phyloP scores from a whole-genome alignment of 2,329 filamentous ascomycete species.

The Botrytis pseudocinerea region DNA sequence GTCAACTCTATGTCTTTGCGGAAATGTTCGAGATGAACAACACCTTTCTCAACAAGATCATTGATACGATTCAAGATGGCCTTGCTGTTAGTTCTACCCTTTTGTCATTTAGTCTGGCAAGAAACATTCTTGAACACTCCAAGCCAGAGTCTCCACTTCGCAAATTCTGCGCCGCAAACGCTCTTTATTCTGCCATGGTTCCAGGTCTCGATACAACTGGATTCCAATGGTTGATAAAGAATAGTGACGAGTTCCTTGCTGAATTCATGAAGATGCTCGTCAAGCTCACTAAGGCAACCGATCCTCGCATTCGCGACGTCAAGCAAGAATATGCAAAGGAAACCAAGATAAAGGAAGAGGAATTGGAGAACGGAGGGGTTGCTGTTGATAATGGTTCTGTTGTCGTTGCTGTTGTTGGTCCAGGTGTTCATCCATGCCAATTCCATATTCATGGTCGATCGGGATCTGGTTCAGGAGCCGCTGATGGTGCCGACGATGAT shows the following conservation, averaged over 20 bases:
- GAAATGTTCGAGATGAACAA: conserved; percentile 25
- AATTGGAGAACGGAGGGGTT: not conserved
- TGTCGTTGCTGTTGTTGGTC: not conserved
- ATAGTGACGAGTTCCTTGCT: conserved; percentile 22
- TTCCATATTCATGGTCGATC: conserved; percentile 25
- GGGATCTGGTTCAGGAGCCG: not conserved
- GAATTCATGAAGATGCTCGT: conserved; percentile 29
- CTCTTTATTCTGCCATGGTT: conserved; percentile 23
- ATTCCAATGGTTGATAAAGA: conserved; percentile 9
- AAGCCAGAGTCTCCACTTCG: conserved; percentile 24
- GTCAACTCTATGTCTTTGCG: conserved; percentile 30
- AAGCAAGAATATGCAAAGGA: not conserved
- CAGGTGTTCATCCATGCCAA: conserved; percentile 27
- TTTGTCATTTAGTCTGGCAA: conserved; percentile 24
- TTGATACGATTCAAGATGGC: conserved; percentile 36
- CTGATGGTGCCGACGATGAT: not conserved
- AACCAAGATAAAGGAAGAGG: not conserved
- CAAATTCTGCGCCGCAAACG: conserved; percentile 28
- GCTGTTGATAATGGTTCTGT: not conserved
- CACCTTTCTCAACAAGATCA: conserved; percentile 29
- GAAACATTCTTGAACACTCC: conserved; percentile 28
- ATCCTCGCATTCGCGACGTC: conserved; percentile 33
- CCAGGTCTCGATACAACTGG: not conserved
- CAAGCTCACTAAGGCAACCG: conserved; percentile 16
- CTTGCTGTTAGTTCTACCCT: conserved; percentile 26